phyloP scores from a whole-genome alignment of 208 protist genomes.

The Leishmania braziliensis region DNA sequence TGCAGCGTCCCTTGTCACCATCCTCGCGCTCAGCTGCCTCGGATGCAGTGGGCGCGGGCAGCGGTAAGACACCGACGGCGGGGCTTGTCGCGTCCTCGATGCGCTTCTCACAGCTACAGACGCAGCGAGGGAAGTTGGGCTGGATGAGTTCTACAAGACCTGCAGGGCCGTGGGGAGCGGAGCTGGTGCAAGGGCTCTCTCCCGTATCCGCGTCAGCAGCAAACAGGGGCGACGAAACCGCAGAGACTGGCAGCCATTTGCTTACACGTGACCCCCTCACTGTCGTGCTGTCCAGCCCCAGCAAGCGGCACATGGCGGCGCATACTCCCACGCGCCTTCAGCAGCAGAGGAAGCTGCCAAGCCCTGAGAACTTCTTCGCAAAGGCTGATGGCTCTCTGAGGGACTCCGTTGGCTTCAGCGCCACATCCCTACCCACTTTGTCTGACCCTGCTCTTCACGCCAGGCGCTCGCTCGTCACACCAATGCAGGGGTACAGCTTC shows the following conservation, averaged over 20 bases:
- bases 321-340: not conserved
- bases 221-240: not conserved
- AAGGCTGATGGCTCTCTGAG: conserved; percentile 2
- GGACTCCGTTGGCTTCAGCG: not conserved
- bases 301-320: not conserved
- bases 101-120: not conserved
- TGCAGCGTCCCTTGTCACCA: not conserved
- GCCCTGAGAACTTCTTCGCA: not conserved
- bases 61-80: not conserved
- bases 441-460: not conserved
- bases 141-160: not conserved
- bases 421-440: not conserved
- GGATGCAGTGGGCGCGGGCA: not conserved
- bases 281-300: not conserved
- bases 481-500: conserved; percentile 5
- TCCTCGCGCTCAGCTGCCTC: not conserved
- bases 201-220: not conserved
- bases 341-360: not conserved
- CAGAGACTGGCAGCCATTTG: not conserved
- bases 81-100: not conserved
- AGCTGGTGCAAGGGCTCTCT: not conserved
- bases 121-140: not conserved
- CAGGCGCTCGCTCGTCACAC: conserved; percentile 1
- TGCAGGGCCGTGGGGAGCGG: not conserved
- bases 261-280: not conserved